These are phyloP conservation scores for Penicillium paradoxum DNA, from an alignment of 495 filamentous ascomycete genomes.

Conservation along the genomic window DNA sequence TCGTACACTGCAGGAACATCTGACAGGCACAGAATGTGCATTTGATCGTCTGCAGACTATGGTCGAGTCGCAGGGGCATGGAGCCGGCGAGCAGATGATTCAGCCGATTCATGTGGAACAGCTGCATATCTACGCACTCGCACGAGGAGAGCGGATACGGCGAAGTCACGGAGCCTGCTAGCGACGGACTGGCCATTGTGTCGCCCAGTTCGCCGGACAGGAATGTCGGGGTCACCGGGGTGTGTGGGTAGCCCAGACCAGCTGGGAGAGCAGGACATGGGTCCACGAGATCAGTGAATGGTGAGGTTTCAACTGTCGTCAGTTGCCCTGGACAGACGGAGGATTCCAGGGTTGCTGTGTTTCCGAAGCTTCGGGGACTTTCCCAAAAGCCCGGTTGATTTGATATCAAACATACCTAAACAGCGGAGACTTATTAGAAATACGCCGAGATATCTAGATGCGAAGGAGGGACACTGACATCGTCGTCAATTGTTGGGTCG, in stretches of 20 bases:
- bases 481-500: slow-evolving; percentile 19
- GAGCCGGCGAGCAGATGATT: slow-evolving; percentile 30
- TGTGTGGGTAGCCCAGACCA: slow-evolving; percentile 21
- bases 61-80: slow-evolving; percentile 33
- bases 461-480: slow-evolving; percentile 11
- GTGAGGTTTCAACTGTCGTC: slow-evolving; percentile 13
- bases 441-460: not conserved
- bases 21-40: slow-evolving; percentile 31
- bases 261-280: slow-evolving; percentile 16
- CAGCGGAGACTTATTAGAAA: not conserved
- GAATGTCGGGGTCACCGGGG: slow-evolving; percentile 37
- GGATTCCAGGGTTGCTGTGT: slow-evolving; percentile 10
- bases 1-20: slow-evolving; percentile 33
- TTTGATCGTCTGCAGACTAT: slow-evolving; percentile 34
- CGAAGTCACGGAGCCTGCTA: slow-evolving; percentile 23
- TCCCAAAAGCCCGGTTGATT: slow-evolving; percentile 21
- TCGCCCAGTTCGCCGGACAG: slow-evolving; percentile 30
- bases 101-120: slow-evolving; percentile 34
- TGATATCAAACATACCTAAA: slow-evolving; percentile 21
- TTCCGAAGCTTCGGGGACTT: slow-evolving; percentile 20
- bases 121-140: slow-evolving; percentile 33
- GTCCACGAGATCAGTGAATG: slow-evolving; percentile 20
- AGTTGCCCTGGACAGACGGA: slow-evolving; percentile 22
- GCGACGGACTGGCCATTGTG: slow-evolving; percentile 27
- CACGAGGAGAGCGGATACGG: slow-evolving; percentile 22